Conservation (phyloP, 2,329 filamentous ascomycete genomes). For the Ascochyta clinopodiicola region DNA sequence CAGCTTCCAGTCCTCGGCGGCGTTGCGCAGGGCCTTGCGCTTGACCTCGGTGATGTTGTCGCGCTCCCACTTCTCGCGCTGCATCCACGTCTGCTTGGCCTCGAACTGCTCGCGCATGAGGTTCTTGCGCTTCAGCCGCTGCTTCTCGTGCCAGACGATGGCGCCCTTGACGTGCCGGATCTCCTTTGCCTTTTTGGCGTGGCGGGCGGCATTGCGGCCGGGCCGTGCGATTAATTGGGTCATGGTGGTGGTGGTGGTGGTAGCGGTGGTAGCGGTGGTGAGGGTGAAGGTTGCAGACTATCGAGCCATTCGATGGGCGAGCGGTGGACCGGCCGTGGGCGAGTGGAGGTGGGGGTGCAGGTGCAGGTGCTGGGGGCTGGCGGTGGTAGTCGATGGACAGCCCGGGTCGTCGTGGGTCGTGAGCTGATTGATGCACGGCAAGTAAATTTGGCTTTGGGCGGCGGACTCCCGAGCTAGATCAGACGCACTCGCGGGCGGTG, state of each 20-base stretch:
- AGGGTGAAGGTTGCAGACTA: slow-evolving; percentile 28
- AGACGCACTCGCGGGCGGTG: slow-evolving; percentile 23
- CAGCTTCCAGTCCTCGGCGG: slow-evolving; percentile 78
- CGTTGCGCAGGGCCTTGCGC: slow-evolving; percentile 60
- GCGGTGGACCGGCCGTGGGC: neutral
- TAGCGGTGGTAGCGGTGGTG: slow-evolving; percentile 8
- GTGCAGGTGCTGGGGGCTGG: neutral
- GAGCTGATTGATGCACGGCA: neutral
- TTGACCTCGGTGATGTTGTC: slow-evolving; percentile 41
- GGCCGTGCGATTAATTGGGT: slow-evolving; percentile 32
- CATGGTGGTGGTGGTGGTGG: slow-evolving; percentile 61
- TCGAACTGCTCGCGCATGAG: slow-evolving; percentile 38
- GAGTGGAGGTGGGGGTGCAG: too few species aligned
- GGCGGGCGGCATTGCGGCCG: slow-evolving; percentile 36
- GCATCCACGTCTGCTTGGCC: slow-evolving; percentile 36
- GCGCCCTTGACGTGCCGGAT: slow-evolving; percentile 53
- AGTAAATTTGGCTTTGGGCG: neutral
- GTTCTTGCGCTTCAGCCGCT: slow-evolving; percentile 32
- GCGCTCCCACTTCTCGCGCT: slow-evolving; percentile 23
- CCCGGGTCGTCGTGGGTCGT: neutral
- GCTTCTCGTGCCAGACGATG: slow-evolving; percentile 40
- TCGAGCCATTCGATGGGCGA: slow-evolving; percentile 34
- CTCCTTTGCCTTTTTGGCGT: slow-evolving; percentile 40
- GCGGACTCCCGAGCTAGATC: slow-evolving; percentile 10
- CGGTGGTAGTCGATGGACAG: neutral